Percentiles rank a stretch among this genome's conserved stretches.
phyloP scores from a whole-genome alignment of 176 grass and related monocot genomes.

The Poa annua region DNA sequence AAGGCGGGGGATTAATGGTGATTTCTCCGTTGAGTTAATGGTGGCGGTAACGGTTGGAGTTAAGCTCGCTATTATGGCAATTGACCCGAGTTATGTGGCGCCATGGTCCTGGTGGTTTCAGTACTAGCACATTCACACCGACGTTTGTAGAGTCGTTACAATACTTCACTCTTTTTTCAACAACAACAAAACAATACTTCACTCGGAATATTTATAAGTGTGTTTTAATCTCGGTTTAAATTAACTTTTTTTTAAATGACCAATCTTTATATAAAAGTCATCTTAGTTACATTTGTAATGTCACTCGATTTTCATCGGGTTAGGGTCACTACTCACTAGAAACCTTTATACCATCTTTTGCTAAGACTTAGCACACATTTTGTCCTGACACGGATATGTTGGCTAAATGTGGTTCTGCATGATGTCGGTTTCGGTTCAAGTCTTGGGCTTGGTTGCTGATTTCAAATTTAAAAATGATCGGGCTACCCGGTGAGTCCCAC shows the following conservation, averaged over 20 bases:
- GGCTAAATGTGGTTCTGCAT: too few species aligned
- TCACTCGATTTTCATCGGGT: background rate
- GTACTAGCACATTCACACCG: background rate
- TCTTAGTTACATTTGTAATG: too few species aligned
- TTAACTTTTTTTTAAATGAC: too few species aligned
- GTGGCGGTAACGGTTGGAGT: constrained; percentile 15
- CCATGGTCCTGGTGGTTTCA: background rate
- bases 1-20: background rate
- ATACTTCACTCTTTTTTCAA: background rate
- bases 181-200: background rate
- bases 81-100: background rate
- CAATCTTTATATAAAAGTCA: too few species aligned
- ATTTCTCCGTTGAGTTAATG: constrained; percentile 29
- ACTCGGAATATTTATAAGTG: background rate
- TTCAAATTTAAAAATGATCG: too few species aligned
- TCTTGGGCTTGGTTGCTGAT: too few species aligned
- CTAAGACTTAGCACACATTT: too few species aligned
- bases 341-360: background rate
- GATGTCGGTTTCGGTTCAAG: too few species aligned
- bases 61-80: constrained; percentile 27
- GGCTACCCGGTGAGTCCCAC: too few species aligned
- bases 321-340: background rate
- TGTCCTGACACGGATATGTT: too few species aligned
- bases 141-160: background rate
- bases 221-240: too few species aligned